Base-by-base conservation (phyloP, 2,329 filamentous ascomycete genomes). In the Aspergillus hiratsukae region DNA sequence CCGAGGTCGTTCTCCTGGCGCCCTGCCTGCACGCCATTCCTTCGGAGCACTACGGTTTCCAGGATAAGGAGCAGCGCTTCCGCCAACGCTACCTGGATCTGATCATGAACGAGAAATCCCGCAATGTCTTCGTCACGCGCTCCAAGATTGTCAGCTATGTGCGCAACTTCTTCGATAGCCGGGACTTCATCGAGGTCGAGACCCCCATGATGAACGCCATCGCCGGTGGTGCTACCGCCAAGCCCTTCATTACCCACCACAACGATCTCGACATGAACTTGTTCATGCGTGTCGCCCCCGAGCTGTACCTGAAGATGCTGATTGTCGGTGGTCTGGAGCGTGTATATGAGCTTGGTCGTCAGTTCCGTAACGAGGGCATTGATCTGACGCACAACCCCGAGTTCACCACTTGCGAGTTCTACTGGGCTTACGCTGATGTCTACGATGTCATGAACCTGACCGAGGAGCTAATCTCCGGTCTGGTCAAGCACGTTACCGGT, bases 191-290 rank as follows among this genome's bases (percentile, higher is more conserved):
- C 55, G 92, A 97, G 74, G 92, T 97, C 27, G 91, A 97, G 78
- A 99, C 94, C 0, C 93, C 94, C 4, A 97, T 97, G 85, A 92
- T 99, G 84, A 95, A 96, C 73, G 85, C 89, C 68, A 96, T 96
- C 71, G 91, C 94, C 29, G 95, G 94, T 65, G 94, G 94, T 71
- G 94, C 94, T 35, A 97, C 94, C 1, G 94, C 94, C 57, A 91
- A 89, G 79, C 94, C 94, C 4, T 99, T 99, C 77, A 81, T 89
- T 65, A 97, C 94, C 14, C 89, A 96, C 75, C 94, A 97, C 80
- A 99, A 99, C 76, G 94, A 97, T 53, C 83, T 94, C 52, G 85
- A 96, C 75, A 91, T 96, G 86, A 87, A 96, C 66, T 87, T 99
- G 75, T 97, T 88, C 78, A 88, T 99, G 84, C 88, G 94, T 71